Evolutionary conservation across 768 basidiomycete species (phyloP), one percentile per base, ranked within the genome.

Genomic region (Lentinula sp.): DNA sequence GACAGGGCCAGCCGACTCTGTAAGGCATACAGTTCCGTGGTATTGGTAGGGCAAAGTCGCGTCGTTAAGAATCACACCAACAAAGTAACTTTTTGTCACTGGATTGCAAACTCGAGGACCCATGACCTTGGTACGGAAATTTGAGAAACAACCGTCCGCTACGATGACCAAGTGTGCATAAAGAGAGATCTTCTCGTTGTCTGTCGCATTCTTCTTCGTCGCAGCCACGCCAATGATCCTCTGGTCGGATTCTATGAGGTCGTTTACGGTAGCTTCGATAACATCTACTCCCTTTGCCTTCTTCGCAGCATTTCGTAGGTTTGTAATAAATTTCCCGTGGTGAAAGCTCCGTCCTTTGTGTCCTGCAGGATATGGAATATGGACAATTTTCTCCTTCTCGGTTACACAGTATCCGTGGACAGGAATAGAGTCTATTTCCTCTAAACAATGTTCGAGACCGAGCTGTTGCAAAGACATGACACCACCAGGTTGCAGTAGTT

Each of bases 101-200:
- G 87, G 77, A 67, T 85, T 85, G 75, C 74, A 16, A 78, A 70
- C 43, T 70, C 66, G 45, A 32, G 36, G 28, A 57, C 83, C 83
- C 80, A 88, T 81, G n/a, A 93, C 85, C 1, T 77, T 62, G 10
- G 73, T 79, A 54, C 96, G 81, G 79, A 99, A 95, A 69, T 95
- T 97, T 4, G 93, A 95, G 74, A 92, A 92, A 72, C 93, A 97
- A 0, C 96, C 96, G 70, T 99, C 96, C 4, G 95, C 94, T 61
- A 98, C 76, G 69, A 98, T 76, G 49, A 93, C 91, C 55, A 99
- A 72, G 64, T 89, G 85, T 0, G 91, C 94, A 61, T 77, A 80
- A 67, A 87, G 86, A 0, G 79, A 68, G 62, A 85, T 79, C 15
- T 59, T 54, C 43, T 59, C 48, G 9, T 23, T 18, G 13, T 72